Conservation (phyloP, 2,329 filamentous ascomycete genomes). For the Harringtonia lauricola region DNA sequence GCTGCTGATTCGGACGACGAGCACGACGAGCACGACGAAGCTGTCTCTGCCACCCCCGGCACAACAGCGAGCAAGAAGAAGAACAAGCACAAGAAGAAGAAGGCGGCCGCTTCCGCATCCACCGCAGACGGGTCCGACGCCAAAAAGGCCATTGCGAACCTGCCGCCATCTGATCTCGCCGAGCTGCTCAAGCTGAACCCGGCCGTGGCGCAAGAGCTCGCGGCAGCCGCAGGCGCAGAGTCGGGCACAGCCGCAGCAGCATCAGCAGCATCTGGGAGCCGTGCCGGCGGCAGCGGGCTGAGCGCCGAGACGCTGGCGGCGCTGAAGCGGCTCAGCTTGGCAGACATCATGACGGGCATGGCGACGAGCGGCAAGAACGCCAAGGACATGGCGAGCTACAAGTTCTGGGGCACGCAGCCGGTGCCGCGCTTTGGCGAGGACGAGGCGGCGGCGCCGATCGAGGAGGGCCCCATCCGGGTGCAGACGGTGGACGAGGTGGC, state of each 20-base stretch:
- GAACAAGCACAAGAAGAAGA: conserved; percentile 53
- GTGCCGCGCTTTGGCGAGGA: conserved; percentile 69
- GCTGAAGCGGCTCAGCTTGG: conserved; percentile 53
- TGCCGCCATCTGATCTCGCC: conserved; percentile 46
- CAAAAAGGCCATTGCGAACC: conserved; percentile 39
- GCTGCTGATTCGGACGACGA: conserved; percentile 37
- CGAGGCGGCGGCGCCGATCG: conserved; percentile 28
- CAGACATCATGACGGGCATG: conserved; percentile 64
- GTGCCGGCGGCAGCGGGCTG: conserved; percentile 16
- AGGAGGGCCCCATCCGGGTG: conserved; percentile 75
- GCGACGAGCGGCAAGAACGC: conserved; percentile 75
- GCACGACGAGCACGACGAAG: conserved; percentile 30
- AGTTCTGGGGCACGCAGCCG: conserved; percentile 97
- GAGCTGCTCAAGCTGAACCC: conserved; percentile 64
- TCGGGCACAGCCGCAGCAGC: conserved; percentile 13
- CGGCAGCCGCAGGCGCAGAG: conserved; percentile 15
- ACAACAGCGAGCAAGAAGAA: conserved; percentile 48
- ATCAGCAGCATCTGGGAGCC: not conserved
- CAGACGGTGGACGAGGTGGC: conserved; percentile 70
- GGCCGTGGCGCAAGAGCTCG: conserved; percentile 52
- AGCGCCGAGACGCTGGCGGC: conserved; percentile 31
- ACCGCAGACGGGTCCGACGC: conserved; percentile 26
- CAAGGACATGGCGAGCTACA: conserved; percentile 95
- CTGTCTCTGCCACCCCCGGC: conserved; percentile 7
- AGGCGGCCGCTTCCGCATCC: conserved; percentile 29